Base-by-base conservation (phyloP, 148 eudicot species). In the Fallopia convolvulus region DNA sequence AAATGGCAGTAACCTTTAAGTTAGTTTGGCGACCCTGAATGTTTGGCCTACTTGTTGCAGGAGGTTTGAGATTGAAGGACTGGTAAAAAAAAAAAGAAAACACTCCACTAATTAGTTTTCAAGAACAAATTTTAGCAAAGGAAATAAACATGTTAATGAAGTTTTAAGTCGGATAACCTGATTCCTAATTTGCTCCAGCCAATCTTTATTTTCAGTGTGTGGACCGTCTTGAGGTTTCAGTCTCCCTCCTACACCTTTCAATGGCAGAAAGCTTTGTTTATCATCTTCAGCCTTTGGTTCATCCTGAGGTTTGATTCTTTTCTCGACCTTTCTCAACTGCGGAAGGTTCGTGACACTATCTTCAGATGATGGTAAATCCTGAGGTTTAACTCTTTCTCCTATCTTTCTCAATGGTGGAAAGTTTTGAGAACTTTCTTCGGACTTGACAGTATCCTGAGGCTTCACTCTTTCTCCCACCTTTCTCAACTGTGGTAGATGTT, bases 21-120 rank as follows among this genome's bases (percentile, higher is more conserved):
- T 95, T 93, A 79, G 99, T 93, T 79, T 84, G 82, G 61, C 97
- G 94, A 81, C 94, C 97, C 82, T 88, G 94, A 82, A 93, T 86
- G 79, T 88, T 90, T 32, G 99, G 97, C 81, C 97, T 89, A 60
- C 87, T 70, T 33, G 72, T 78, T 41, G 81, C 81, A 23, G 99
- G 90, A 61, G 93, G 99, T 83, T 85, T 95, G 88, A 92, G 82
- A 80, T 81, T 90, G 87, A 94, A 88, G 23, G 97, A 86, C 98
- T 93, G 90, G 48, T 33, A 17, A 66, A 61, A 66, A 61, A 83
- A 70, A 21, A 80, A 6, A 61, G 82, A 70, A 21, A 78, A 6
- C 41, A 73, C 32, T 3, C 32, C 7, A 72, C 15, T 20, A 13
- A 17, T 68, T 68, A 68, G 41, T 65, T 65, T 65, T 3, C 39